Conservation (phyloP, 2,329 filamentous ascomycete species). For the Trichoderma sp. region DNA sequence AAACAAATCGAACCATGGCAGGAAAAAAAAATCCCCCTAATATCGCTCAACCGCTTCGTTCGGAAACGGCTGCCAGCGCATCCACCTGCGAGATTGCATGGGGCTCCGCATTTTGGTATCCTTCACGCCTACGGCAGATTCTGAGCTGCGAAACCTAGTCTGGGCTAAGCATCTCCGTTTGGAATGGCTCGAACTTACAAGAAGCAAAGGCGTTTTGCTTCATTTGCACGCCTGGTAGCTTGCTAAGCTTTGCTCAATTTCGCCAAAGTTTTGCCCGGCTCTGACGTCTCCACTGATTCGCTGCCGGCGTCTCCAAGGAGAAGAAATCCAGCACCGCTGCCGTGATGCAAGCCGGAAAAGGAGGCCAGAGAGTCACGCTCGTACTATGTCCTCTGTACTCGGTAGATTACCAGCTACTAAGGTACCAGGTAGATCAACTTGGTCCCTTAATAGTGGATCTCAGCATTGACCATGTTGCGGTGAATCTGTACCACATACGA, state of each 20-base stretch:
- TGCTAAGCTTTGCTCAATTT: neutral
- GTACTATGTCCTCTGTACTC: no score
- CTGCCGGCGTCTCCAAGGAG: neutral
- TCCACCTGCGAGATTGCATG: conserved; percentile 16
- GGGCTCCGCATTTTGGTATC: conserved; percentile 13
- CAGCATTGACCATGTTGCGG: neutral
- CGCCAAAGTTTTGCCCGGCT: conserved; percentile 5
- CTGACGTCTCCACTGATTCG: neutral
- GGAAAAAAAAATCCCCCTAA: conserved; percentile 4
- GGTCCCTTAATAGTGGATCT: conserved; percentile 17
- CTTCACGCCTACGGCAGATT: conserved; percentile 1
- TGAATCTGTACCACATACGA: neutral
- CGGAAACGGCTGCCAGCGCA: conserved; percentile 12
- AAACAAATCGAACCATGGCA: conserved; percentile 3
- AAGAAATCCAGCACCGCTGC: neutral
- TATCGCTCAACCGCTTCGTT: conserved; percentile 8
- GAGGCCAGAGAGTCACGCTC: neutral
- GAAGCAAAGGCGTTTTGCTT: neutral
- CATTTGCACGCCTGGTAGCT: neutral
- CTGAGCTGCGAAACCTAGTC: neutral
- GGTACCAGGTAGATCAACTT: neutral
- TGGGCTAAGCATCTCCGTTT: neutral
- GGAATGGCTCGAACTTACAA: conserved; percentile 2
- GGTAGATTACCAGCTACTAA: neutral
- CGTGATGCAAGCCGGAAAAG: neutral